Percentiles rank a stretch among this genome's conserved stretches.
Conservation (phyloP, 768 basidiomycete genomes). For the Mrakia frigida region DNA sequence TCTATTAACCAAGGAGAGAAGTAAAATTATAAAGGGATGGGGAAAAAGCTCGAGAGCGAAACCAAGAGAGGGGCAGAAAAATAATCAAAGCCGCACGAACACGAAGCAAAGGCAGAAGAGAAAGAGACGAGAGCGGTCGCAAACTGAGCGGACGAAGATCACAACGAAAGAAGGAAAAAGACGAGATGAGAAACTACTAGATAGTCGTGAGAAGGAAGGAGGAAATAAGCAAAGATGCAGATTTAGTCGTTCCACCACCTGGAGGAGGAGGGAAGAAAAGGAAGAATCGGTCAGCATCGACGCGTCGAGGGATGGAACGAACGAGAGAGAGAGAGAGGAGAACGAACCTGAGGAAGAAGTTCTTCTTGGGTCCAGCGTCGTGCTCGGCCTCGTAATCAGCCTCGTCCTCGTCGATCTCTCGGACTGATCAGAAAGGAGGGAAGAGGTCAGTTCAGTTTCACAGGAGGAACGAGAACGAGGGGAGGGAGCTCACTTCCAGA, state of each 20-base stretch:
- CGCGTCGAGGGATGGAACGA: not conserved
- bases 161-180: no score
- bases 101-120: no score
- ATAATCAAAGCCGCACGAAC: no score
- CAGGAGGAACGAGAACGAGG: not conserved
- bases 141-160: no score
- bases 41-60: no score
- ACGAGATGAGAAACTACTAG: no score
- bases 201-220: no score
- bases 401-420: slow-evolving; percentile 62
- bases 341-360: slow-evolving; percentile 19
- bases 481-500: slow-evolving; percentile 47
- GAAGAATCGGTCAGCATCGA: not conserved
- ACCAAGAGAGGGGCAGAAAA: no score
- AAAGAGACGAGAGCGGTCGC: no score
- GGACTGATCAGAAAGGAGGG: slow-evolving; percentile 7
- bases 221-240: no score
- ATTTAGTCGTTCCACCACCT: slow-evolving; percentile 7
- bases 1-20: no score
- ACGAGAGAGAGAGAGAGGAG: not conserved
- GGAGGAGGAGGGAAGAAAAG: not conserved
- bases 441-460: not conserved
- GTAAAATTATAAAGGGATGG: no score
- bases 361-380: slow-evolving; percentile 33
- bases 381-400: slow-evolving; percentile 51